These are phyloP conservation scores for Fusarium succisae DNA, from an alignment of 2,329 filamentous ascomycete species.

Conservation along the genomic window DNA sequence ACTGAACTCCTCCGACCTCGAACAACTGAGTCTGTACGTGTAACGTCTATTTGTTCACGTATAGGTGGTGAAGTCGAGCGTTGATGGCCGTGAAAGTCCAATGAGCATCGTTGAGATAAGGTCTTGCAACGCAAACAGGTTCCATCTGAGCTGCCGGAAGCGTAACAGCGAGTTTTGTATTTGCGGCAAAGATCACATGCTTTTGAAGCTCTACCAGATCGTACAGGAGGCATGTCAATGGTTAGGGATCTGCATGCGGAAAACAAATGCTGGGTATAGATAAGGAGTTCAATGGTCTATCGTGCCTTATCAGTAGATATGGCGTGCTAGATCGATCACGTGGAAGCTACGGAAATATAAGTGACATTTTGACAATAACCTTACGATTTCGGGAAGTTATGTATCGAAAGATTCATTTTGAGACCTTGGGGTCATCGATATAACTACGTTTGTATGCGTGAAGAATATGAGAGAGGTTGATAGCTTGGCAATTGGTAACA, in stretches of 20 bases:
- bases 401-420: fast-evolving
- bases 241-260: neutral
- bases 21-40: fast-evolving
- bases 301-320: constrained; percentile 4
- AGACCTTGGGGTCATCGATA: fast-evolving
- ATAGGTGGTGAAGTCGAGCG: neutral
- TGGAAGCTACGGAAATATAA: neutral
- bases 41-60: neutral
- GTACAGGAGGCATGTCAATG: constrained; percentile 33
- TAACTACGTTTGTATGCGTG: fast-evolving
- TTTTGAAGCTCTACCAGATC: constrained; percentile 38
- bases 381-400: fast-evolving
- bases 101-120: constrained; percentile 35
- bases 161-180: constrained; percentile 42
- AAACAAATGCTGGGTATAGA: neutral
- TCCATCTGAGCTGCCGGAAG: neutral
- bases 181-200: constrained; percentile 41
- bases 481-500: fast-evolving
- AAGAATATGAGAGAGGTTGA: fast-evolving
- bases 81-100: neutral
- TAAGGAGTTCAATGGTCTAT: neutral
- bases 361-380: neutral
- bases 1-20: neutral
- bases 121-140: constrained; percentile 41
- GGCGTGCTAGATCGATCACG: constrained; percentile 23